Evolutionary conservation across 257 asterid species (phyloP).

Genomic region (Lycium barbarum): DNA sequence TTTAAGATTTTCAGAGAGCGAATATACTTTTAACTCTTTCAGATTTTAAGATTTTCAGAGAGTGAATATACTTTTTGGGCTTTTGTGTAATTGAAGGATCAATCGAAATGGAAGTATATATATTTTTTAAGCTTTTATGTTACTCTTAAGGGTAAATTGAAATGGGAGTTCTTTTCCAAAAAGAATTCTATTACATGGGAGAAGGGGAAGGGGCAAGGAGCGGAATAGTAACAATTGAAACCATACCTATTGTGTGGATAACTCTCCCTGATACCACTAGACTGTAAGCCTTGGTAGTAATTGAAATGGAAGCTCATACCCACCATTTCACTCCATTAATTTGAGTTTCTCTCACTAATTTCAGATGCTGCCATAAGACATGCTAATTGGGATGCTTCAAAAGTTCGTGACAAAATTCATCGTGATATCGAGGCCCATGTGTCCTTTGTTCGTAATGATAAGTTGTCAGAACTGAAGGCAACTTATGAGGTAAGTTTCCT

Average conservation of each 20-base stretch:
- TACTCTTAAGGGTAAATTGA: not conserved
- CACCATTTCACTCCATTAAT: not conserved
- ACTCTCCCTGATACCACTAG: slow-evolving; percentile 10
- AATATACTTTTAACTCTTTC: not conserved
- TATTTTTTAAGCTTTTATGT: not conserved
- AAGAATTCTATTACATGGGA: slow-evolving; percentile 2
- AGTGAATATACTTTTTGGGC: not conserved
- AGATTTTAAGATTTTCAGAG: not conserved
- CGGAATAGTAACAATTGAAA: not conserved
- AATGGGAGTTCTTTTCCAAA: not conserved
- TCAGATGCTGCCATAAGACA: slow-evolving; percentile 64
- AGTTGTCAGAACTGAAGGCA: slow-evolving; percentile 51
- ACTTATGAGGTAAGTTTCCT: slow-evolving; percentile 51
- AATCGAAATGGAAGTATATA: not conserved
- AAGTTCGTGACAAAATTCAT: slow-evolving; percentile 60
- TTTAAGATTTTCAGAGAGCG: not conserved
- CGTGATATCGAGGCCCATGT: slow-evolving; percentile 65
- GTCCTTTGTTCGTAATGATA: slow-evolving; percentile 50
- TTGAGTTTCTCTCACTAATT: slow-evolving; percentile 17
- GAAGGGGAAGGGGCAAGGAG: not conserved
- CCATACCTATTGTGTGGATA: not conserved
- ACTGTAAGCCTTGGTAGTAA: not conserved
- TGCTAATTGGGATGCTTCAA: slow-evolving; percentile 64
- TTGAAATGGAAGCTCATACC: not conserved
- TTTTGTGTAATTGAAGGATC: not conserved